Evolutionary conservation across 2,329 filamentous ascomycete species (phyloP).

Genomic region (Fusarium nematophilum): DNA sequence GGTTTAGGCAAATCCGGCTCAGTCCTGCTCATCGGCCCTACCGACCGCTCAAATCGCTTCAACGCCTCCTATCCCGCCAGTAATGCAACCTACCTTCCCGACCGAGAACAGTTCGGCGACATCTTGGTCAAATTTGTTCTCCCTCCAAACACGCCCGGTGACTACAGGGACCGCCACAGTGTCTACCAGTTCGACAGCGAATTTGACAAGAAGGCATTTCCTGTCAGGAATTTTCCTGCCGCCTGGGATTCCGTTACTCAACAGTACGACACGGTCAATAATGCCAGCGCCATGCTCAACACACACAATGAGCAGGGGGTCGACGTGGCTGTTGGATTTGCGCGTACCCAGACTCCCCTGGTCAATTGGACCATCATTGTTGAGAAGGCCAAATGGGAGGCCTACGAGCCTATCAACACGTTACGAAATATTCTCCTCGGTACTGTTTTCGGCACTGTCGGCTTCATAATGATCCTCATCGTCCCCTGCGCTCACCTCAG

Average conservation of each 20-base stretch:
- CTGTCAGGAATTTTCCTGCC: constrained; percentile 70
- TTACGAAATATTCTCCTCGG: constrained; percentile 84
- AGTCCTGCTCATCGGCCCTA: constrained; percentile 77
- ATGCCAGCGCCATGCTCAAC: constrained; percentile 75
- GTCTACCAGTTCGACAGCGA: constrained; percentile 49
- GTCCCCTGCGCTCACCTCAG: constrained; percentile 85
- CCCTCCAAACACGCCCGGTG: constrained; percentile 59
- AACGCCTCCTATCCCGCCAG: constrained; percentile 56
- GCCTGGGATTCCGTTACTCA: constrained; percentile 69
- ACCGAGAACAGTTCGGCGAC: constrained; percentile 52
- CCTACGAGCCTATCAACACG: constrained; percentile 78
- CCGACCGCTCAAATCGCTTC: constrained; percentile 74
- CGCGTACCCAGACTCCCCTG: constrained; percentile 72
- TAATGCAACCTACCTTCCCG: constrained; percentile 57
- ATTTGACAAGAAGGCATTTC: constrained; percentile 64
- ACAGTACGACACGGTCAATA: constrained; percentile 65
- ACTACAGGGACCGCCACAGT: constrained; percentile 60
- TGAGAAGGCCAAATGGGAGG: constrained; percentile 79
- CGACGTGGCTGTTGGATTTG: constrained; percentile 82
- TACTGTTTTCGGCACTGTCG: constrained; percentile 86
- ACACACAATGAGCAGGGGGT: constrained; percentile 78
- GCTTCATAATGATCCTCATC: constrained; percentile 76
- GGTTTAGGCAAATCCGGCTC: constrained; percentile 77
- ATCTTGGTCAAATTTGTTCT: constrained; percentile 69
- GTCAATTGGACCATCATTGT: constrained; percentile 87